A percentile compares a stretch with the other conserved stretches of the same genome.
These are phyloP conservation scores for Meira miltonrushii DNA, from an alignment of 1,284 basidiomycete genomes.

Conservation along the genomic window DNA sequence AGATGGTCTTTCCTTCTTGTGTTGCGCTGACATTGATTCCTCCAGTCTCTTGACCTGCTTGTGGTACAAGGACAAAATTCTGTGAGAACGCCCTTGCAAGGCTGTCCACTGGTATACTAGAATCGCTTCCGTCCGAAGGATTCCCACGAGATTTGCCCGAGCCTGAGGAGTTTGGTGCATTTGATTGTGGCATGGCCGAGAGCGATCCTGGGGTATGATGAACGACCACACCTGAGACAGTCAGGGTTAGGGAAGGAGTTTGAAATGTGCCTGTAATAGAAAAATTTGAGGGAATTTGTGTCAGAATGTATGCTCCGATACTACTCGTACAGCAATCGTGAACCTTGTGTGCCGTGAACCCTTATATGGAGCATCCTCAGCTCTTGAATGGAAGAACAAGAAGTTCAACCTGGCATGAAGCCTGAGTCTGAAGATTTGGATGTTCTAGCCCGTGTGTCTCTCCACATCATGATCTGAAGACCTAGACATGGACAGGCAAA, in stretches of 20 bases:
- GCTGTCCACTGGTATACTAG: slow-evolving; percentile 35
- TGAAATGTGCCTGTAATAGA: slow-evolving; percentile 19
- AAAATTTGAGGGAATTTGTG: not conserved
- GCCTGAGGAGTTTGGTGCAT: slow-evolving; percentile 32
- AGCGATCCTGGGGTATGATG: slow-evolving; percentile 46
- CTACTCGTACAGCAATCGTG: slow-evolving; percentile 15
- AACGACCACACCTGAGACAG: slow-evolving; percentile 41
- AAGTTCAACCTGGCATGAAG: not conserved
- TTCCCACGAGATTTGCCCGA: slow-evolving; percentile 6
- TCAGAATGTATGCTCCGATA: slow-evolving; percentile 10
- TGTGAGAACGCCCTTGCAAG: slow-evolving; percentile 41
- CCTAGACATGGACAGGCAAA: not conserved
- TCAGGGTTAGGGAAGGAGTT: slow-evolving; percentile 36
- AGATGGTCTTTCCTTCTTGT: slow-evolving; percentile 20
- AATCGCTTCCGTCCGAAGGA: slow-evolving; percentile 24
- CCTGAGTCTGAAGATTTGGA: not conserved
- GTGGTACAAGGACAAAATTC: slow-evolving; percentile 41
- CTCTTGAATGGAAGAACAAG: slow-evolving; percentile 12
- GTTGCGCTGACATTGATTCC: slow-evolving; percentile 17
- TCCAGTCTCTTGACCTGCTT: slow-evolving; percentile 8
- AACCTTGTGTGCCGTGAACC: slow-evolving; percentile 15
- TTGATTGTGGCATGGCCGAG: slow-evolving; percentile 23
- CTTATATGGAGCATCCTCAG: slow-evolving; percentile 18
- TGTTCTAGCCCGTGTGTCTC: slow-evolving; percentile 3
- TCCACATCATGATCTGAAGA: no score